Percentiles rank a stretch among this genome's conserved stretches.
These are phyloP conservation scores for Aspergillus sclerotioniger DNA, from an alignment of 495 filamentous ascomycete species.

Conservation along the genomic window DNA sequence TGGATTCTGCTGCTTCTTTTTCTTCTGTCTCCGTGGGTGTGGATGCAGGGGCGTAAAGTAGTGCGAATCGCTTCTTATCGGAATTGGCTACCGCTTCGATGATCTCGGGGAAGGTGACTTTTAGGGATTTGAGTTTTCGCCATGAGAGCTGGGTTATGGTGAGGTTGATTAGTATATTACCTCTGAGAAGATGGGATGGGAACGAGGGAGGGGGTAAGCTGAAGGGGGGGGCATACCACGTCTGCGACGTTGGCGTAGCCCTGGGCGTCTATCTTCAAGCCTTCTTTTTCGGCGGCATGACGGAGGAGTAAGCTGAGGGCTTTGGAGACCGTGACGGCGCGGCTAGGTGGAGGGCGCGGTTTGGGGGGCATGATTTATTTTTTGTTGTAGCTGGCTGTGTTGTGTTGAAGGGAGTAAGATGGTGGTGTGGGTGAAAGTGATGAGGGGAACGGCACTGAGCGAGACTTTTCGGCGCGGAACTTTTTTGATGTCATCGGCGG, in stretches of 20 bases:
- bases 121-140: conserved; percentile 63
- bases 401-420: not conserved
- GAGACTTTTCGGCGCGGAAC: not conserved
- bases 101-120: conserved; percentile 74
- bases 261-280: conserved; percentile 68
- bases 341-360: conserved; percentile 15
- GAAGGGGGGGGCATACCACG: conserved; percentile 57
- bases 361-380: not conserved
- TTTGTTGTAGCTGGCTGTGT: not conserved
- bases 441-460: too few relatives aligned
- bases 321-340: conserved; percentile 73
- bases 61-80: conserved; percentile 86
- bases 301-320: conserved; percentile 75
- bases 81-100: conserved; percentile 64
- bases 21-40: conserved; percentile 13
- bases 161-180: not conserved
- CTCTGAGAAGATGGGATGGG: too few relatives aligned
- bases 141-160: conserved; percentile 58
- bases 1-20: conserved; percentile 16
- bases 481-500: conserved; percentile 7
- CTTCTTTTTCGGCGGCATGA: conserved; percentile 79
- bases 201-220: not conserved
- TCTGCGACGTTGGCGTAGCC: conserved; percentile 78
- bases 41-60: conserved; percentile 46
- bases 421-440: not conserved